phyloP scores from a whole-genome alignment of 306 rosid species.

The Cyamopsis tetragonoloba region DNA sequence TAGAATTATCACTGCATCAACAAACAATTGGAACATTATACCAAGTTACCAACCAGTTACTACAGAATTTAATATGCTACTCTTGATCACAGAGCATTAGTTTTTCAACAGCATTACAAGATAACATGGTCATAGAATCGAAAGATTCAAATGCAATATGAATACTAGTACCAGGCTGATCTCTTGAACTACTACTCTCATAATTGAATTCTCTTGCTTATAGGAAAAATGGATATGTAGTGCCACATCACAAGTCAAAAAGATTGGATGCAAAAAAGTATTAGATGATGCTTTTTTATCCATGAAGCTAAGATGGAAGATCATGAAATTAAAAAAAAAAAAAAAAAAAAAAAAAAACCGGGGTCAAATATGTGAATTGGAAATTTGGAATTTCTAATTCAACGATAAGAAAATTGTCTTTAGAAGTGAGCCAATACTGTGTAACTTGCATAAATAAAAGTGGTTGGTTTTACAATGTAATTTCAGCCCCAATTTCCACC shows the following conservation, averaged over 20 bases:
- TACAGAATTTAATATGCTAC: too few species aligned
- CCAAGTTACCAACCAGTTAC: not conserved
- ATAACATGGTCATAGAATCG: not conserved
- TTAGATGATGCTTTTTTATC: not conserved
- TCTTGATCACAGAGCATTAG: not conserved
- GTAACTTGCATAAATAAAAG: not conserved
- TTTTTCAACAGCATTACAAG: not conserved
- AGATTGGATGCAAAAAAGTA: not conserved
- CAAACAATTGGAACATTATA: not conserved
- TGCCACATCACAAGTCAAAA: not conserved
- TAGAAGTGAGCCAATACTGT: not conserved
- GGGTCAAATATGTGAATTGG: not conserved
- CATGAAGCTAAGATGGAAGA: not conserved
- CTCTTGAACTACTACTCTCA: too few species aligned
- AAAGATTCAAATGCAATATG: not conserved
- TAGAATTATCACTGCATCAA: not conserved
- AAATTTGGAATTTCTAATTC: not conserved
- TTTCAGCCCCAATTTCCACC: not conserved
- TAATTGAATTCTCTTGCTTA: too few species aligned
- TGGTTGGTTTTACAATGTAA: not conserved
- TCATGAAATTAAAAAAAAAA: too few species aligned
- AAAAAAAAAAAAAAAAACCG: too few species aligned
- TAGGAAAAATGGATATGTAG: too few species aligned
- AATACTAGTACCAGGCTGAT: too few species aligned
- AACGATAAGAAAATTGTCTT: not conserved